phyloP scores from a whole-genome alignment of 768 basidiomycete species.

The Trametes gibbosa region DNA sequence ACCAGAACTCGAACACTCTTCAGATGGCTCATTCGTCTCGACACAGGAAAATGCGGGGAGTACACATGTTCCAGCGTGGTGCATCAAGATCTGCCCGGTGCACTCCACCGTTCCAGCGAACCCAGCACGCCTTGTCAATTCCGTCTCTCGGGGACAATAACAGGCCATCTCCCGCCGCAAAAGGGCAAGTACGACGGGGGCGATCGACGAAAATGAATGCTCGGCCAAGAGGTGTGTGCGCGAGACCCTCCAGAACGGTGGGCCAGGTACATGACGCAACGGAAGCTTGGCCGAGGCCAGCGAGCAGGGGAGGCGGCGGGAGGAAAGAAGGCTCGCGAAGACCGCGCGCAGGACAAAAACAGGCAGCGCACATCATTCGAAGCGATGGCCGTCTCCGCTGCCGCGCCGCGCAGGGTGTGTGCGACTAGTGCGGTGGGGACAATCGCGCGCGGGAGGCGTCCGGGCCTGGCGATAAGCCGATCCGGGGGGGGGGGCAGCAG shows the following conservation, averaged over 20 bases:
- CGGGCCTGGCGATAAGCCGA: not conserved
- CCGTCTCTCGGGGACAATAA: not conserved
- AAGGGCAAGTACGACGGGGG: not conserved
- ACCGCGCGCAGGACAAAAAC: not conserved
- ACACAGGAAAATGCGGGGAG: not conserved
- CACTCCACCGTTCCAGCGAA: not conserved
- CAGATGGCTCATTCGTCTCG: not conserved
- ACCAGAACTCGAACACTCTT: too few species aligned
- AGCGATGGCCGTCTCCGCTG: constrained; percentile 4
- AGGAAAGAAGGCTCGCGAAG: constrained; percentile 6
- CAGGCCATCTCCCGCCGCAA: not conserved
- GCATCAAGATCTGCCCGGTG: too few species aligned
- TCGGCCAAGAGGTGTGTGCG: not conserved
- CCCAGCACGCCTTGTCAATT: not conserved
- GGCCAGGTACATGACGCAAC: constrained; percentile 11
- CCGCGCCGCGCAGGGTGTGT: not conserved
- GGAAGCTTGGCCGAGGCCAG: constrained; percentile 1
- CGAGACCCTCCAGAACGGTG: not conserved
- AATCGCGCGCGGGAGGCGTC: constrained; percentile 2
- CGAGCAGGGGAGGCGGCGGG: too few species aligned
- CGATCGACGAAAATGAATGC: not conserved
- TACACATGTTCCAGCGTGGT: too few species aligned
- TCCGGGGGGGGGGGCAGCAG: not conserved
- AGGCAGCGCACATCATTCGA: constrained; percentile 14
- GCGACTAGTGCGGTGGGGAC: not conserved